phyloP scores from a whole-genome alignment of 2,329 filamentous ascomycete species.

The Nothophoma quercina region DNA sequence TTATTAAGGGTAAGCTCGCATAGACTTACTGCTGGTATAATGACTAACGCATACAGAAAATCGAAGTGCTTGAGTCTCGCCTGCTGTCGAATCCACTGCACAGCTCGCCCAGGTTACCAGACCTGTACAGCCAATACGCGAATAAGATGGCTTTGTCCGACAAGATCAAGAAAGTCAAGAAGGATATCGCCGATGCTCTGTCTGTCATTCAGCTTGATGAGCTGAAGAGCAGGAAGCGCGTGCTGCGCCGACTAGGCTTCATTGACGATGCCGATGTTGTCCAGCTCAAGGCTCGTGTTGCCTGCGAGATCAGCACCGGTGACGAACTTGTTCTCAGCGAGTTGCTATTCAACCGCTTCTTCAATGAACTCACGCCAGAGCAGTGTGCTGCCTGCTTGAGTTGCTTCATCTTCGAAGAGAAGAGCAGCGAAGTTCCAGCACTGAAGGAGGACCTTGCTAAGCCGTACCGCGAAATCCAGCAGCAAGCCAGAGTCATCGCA shows the following conservation, averaged over 20 bases:
- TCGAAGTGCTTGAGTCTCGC: slow-evolving; percentile 92
- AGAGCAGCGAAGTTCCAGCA: slow-evolving; percentile 74
- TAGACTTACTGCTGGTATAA: accelerated
- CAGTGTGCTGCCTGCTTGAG: slow-evolving; percentile 85
- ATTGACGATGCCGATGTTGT: slow-evolving; percentile 96
- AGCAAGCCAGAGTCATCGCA: slow-evolving; percentile 85
- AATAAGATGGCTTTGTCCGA: slow-evolving; percentile 77
- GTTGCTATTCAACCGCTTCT: slow-evolving; percentile 95
- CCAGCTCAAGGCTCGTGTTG: slow-evolving; percentile 94
- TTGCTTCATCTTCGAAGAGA: slow-evolving; percentile 98
- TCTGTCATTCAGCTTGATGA: slow-evolving; percentile 94
- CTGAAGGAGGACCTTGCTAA: slow-evolving; percentile 86
- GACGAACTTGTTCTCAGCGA: slow-evolving; percentile 94
- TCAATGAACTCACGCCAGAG: slow-evolving; percentile 92
- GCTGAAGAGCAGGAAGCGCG: slow-evolving; percentile 93
- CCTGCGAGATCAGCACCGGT: slow-evolving; percentile 96
- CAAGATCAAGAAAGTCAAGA: slow-evolving; percentile 88
- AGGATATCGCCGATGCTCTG: slow-evolving; percentile 82
- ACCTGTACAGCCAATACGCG: slow-evolving; percentile 86
- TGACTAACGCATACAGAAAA: slow-evolving; percentile 68
- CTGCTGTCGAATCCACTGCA: slow-evolving; percentile 90
- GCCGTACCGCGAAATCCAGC: slow-evolving; percentile 84
- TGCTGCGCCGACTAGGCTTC: slow-evolving; percentile 91
- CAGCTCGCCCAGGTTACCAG: slow-evolving; percentile 82
- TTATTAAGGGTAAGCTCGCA: slow-evolving; percentile 67